A percentile compares a stretch with the other conserved stretches of the same genome.
These are phyloP conservation scores for Hansfordia pulvinata DNA, from an alignment of 2,329 filamentous ascomycete species.

Conservation along the genomic window DNA sequence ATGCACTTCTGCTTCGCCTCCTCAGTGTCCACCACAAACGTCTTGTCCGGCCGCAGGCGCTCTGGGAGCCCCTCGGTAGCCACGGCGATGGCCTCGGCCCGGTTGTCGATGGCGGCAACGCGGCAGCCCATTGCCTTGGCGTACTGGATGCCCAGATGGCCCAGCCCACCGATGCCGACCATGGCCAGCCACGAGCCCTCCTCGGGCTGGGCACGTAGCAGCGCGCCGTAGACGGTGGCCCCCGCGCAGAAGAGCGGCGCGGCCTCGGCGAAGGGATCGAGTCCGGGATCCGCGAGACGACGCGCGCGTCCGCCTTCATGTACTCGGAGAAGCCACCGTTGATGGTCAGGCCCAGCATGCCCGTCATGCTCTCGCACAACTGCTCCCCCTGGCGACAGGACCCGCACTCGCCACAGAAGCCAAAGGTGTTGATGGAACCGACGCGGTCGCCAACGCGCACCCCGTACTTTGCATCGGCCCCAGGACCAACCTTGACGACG, in stretches of 20 bases:
- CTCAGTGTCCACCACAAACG: slow-evolving; percentile 4
- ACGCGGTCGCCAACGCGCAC: no score
- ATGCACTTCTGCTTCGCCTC: slow-evolving; percentile 3
- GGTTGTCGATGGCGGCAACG: slow-evolving; percentile 12
- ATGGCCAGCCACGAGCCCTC: slow-evolving; percentile 11
- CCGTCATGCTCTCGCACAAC: no score
- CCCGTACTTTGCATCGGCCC: no score
- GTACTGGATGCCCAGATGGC: slow-evolving; percentile 12
- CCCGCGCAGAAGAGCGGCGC: slow-evolving; percentile 16
- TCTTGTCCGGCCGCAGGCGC: slow-evolving; percentile 5
- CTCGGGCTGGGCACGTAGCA: slow-evolving; percentile 5
- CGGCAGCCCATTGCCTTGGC: slow-evolving; percentile 11
- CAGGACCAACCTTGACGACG: no score
- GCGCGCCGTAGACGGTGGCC: slow-evolving; percentile 11
- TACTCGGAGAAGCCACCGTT: no score
- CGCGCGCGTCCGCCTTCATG: no score
- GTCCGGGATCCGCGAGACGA: no score
- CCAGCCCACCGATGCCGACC: slow-evolving; percentile 13
- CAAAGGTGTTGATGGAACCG: no score
- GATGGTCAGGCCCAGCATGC: no score
- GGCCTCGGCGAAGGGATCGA: slow-evolving; percentile 7
- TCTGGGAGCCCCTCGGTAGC: slow-evolving; percentile 4
- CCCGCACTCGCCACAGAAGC: no score
- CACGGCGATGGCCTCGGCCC: slow-evolving; percentile 6
- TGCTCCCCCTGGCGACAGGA: no score